Evolutionary conservation across 2,329 filamentous ascomycete species (phyloP), one percentile per base, ranked within the genome.

Genomic region (Paecilomyces dactylethromorphus): DNA sequence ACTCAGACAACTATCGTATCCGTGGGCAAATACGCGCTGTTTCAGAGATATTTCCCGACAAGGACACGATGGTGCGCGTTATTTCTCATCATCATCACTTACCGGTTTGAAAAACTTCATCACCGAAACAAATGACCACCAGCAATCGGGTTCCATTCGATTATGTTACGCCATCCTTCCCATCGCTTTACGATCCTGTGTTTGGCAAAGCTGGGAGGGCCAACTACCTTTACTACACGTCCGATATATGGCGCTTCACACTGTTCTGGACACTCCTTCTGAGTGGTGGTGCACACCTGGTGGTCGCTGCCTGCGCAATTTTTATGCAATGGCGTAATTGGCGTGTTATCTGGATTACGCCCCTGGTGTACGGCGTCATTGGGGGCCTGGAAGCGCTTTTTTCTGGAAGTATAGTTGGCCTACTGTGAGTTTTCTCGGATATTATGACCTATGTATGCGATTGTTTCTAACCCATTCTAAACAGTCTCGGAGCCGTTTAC

Each of bases 181-280:
- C 92, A 1, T 90, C 89, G 39, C 86, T 97, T 60, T 91, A 91
- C 77, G 88, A 90, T 84, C 86, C 88, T 33, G 77, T 87, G 53
- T 80, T 82, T 24, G 79, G 87, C 12, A 72, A 73, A 59, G 77
- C 82, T 52, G 82, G 82, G 60, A 83, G 84, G 39, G 76, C 81
- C 33, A 76, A 78, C 62, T 87, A 87, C 67, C 86, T 96, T 65
- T 93, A 90, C 78, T 82, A 88, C 68, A 81, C 90, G 2, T 72
- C 76, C 60, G 91, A 96, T 69, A 90, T 95, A 58, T 93, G 91
- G 87, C 87, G 88, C 63, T 96, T 94, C 74, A 96, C 91, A 1
- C 76, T 94, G 15, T 83, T 87, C 70, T 97, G 92, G 92, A 96
- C 91, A 0, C 76, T 95, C 39, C 85, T 96, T 31, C 84, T 91